Percentiles rank a stretch among this genome's conserved stretches.
Evolutionary conservation across 176 grass and related monocot species (phyloP).

Genomic region (Lolium rigidum): DNA sequence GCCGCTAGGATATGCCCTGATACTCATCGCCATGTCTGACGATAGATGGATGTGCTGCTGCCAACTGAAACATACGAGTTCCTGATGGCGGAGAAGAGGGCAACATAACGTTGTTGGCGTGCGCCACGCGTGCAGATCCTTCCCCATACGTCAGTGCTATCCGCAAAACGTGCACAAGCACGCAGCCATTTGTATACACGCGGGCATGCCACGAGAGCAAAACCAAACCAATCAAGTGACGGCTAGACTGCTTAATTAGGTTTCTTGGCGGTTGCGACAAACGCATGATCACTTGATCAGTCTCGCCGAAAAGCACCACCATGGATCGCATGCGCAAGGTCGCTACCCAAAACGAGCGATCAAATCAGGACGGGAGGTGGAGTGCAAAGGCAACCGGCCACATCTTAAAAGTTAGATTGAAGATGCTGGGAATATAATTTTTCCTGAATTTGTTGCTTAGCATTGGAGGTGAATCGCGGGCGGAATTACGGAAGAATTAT

Average conservation of each 20-base stretch:
- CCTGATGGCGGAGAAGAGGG: no score
- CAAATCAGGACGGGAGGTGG: background rate
- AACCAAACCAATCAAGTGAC: background rate
- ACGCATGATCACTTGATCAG: background rate
- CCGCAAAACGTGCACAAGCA: conserved; percentile 6
- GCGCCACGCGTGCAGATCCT: conserved; percentile 22
- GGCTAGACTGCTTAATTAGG: no score
- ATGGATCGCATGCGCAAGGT: no score
- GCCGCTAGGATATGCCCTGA: no score
- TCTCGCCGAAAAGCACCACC: background rate
- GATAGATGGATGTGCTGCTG: background rate
- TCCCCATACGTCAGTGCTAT: conserved; percentile 36
- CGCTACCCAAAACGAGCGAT: background rate
- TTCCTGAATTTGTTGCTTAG: background rate
- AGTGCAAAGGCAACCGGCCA: background rate
- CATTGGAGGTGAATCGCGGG: background rate
- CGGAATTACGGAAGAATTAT: conserved; percentile 36
- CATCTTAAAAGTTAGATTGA: background rate
- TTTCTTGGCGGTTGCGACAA: conserved; percentile 20
- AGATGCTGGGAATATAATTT: background rate
- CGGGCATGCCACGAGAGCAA: background rate
- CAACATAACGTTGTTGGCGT: background rate
- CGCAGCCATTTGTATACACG: background rate
- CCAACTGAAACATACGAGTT: background rate
- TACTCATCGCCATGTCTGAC: no score